Base-by-base conservation (phyloP, 805 yeast genomes). In the Saturnispora zaruensis region DNA sequence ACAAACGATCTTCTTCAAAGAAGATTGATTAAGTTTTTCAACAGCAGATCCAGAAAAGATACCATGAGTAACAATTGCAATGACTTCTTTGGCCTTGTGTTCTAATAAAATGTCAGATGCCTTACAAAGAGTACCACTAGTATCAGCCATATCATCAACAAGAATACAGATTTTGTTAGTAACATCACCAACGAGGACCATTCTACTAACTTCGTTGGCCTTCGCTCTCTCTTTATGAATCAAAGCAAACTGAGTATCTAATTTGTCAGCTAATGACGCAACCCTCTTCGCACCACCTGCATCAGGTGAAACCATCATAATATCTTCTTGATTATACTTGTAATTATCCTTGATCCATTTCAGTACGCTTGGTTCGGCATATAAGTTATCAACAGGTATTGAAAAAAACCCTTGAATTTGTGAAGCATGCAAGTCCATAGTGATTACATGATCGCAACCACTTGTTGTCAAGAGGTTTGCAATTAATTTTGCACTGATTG, bases 221-320 rank as follows among this genome's bases (percentile, higher is more conserved):
- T 84, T 80, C 45, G 87, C 91, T 63, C 99, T 80, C 71, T 91
- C 99, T 66, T 91, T 91, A 71, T 91, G 99, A 60, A 91, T 93
- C 64, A 91, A 78, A 0, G 99, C 98, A 69, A 91, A 91, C 65
- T 85, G 88, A 58, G 91, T 76, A 60, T 93, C 98, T 56, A 93
- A 73, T 59, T 85, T 80, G 62, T 91, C 98, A 13, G 98, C 98
- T 46, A 91, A 72, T 5, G 90, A 82, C 2, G 98, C 98, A 25
- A 90, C 99, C 57, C 99, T 78, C 68, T 91, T 91, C 49, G 98
- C 98, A 52, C 99, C 99, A 59, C 99, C 99, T 3, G 99, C 99
- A 70, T 91, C 99, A 3, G 99, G 99, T 4, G 96, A 88, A 11
- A 91, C 95, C 49, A 91, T 79, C 47, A 89, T 87, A 8, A 89